These are phyloP conservation scores for Aspergillus calidoustus DNA, from an alignment of 2,329 filamentous ascomycete species.

Conservation along the genomic window DNA sequence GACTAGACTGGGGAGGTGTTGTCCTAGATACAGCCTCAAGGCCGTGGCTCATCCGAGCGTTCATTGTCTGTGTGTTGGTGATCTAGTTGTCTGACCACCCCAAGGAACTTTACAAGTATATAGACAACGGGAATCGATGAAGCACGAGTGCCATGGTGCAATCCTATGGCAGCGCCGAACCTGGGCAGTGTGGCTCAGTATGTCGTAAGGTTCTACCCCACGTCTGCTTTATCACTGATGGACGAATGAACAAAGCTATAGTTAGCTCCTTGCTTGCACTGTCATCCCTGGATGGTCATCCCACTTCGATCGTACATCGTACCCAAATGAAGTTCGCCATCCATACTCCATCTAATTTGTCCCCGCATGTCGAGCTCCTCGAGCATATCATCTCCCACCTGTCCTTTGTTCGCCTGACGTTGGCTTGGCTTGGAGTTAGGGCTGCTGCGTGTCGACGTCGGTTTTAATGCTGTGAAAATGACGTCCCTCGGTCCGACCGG, in stretches of 20 bases:
- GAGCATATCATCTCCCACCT: not conserved
- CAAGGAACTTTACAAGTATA: too few relatives aligned
- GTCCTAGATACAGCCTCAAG: too few relatives aligned
- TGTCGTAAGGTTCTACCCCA: not conserved
- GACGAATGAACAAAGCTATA: not conserved
- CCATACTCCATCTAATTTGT: not conserved
- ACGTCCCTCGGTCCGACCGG: constrained; percentile 6
- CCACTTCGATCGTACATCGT: too few relatives aligned
- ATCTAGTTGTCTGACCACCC: too few relatives aligned
- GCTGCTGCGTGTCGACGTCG: not conserved
- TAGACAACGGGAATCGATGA: not conserved
- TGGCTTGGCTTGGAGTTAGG: not conserved
- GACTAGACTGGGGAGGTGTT: too few relatives aligned
- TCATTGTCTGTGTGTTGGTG: too few relatives aligned
- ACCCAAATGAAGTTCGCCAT: too few relatives aligned
- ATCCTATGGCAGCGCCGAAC: not conserved
- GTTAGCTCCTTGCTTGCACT: not conserved
- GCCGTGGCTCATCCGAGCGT: too few relatives aligned
- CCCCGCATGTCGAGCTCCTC: not conserved
- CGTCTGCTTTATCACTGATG: not conserved
- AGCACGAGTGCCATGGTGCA: not conserved
- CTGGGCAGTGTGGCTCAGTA: not conserved
- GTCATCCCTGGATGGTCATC: too few relatives aligned
- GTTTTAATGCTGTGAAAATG: not conserved
- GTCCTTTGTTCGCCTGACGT: not conserved